Base-by-base conservation (phyloP, 805 yeast species). In the Candida yuanshanica region DNA sequence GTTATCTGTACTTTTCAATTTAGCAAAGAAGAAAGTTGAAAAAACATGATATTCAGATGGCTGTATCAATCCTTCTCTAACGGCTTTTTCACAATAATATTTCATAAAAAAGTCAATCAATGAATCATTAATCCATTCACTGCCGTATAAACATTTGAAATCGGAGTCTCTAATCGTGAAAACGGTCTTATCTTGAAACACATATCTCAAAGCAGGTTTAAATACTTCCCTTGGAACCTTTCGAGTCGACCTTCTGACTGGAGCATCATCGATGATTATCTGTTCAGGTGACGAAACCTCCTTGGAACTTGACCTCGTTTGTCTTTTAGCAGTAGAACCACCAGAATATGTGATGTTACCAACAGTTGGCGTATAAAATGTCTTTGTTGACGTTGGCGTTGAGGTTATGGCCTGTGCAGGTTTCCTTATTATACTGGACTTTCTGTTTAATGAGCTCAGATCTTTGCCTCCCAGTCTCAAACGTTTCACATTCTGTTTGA, bases 71-170 rank as follows among this genome's bases (percentile, higher is more conserved):
- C 44, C 36, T 38, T 7, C 24, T n/a, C 21, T 32, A 4, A 26
- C 38, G 32, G 56, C 53, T 38, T 51, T 58, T 53, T 68, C 76
- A 7, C 77, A 68, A 47, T 72, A 75, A 55, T 70, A 82, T 43
- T 76, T 77, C 22, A 87, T 68, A 53, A 86, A 89, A 57, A 91
- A 91, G 59, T 88, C 96, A 41, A 93, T 81, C 37, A 93, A 67
- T 0, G 83, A 75, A 55, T 93, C 99, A 63, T 93, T 91, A 37
- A 93, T 76, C 90, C 95, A 91, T 47, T 84, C 86, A 36, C 81
- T 80, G 43, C 83, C 81, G 54, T 81, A 79, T 9, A 91, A 69
- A 35, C 96, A 83, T 46, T 76, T 77, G 59, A 84, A 87, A 56
- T 93, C 99, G 29, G 75, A 70, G 44, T 77, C 73, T 1, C 79